phyloP scores from a whole-genome alignment of 163 green algal genomes.

The Volvox carteri region DNA sequence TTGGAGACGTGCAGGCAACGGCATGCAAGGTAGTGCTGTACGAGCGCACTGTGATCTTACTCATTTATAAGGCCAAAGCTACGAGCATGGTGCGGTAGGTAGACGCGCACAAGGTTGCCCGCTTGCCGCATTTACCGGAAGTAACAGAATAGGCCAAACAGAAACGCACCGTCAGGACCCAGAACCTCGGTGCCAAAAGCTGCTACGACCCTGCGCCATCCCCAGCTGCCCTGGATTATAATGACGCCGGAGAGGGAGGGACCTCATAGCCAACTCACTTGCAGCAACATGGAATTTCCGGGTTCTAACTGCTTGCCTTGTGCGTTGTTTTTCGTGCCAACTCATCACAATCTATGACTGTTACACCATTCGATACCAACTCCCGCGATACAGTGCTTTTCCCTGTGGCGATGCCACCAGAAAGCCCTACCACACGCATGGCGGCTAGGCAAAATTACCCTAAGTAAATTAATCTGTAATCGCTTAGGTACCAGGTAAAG shows the following conservation, averaged over 20 bases:
- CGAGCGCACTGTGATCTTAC: background rate
- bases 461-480: background rate
- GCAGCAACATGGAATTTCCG: background rate
- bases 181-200: slow-evolving; percentile 79
- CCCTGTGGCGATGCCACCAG: slow-evolving; percentile 86
- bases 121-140: no score
- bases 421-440: slow-evolving; percentile 84
- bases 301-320: slow-evolving; percentile 39
- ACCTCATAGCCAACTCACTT: background rate
- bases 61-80: background rate
- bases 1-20: no score
- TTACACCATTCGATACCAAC: slow-evolving; percentile 58
- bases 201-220: slow-evolving; percentile 75
- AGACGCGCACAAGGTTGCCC: background rate
- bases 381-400: slow-evolving; percentile 78
- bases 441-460: background rate
- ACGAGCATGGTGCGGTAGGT: background rate
- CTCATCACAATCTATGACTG: slow-evolving; percentile 83
- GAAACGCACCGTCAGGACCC: slow-evolving; percentile 67
- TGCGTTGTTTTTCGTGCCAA: slow-evolving; percentile 68
- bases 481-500: background rate
- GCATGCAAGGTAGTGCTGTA: no score
- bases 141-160: no score
- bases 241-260: no score
- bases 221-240: slow-evolving; percentile 83